Conservation (phyloP, 139 green algal genomes). For the Coccomyxa sp. region DNA sequence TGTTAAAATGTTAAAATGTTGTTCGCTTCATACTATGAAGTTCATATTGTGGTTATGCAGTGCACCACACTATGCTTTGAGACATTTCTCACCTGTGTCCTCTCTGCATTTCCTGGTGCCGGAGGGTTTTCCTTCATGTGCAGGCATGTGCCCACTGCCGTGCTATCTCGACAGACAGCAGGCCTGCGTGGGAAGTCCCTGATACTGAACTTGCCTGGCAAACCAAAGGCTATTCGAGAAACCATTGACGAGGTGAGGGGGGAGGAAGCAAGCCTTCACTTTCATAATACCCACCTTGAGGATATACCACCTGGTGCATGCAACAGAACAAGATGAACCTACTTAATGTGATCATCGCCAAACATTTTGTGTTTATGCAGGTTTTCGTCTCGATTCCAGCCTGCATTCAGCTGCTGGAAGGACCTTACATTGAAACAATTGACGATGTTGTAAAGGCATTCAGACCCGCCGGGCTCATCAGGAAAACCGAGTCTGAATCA, state of each 20-base stretch:
- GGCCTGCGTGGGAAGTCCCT: conserved; percentile 75
- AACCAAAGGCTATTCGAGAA: conserved; percentile 89
- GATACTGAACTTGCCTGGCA: conserved; percentile 89
- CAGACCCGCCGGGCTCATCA: conserved; percentile 41
- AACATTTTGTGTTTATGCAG: conserved; percentile 13
- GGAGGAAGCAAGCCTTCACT: not conserved
- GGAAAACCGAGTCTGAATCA: not conserved
- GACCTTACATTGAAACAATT: conserved; percentile 78
- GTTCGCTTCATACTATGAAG: not conserved
- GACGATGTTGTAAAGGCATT: conserved; percentile 76
- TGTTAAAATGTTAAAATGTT: not conserved
- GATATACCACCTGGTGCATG: not conserved
- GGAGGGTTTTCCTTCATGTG: not conserved
- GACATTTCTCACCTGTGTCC: too few species aligned
- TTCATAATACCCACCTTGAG: not conserved
- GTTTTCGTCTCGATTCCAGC: conserved; percentile 84
- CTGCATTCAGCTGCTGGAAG: conserved; percentile 79
- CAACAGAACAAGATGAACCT: not conserved
- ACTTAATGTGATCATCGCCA: not conserved
- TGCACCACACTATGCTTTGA: not conserved
- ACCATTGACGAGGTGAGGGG: conserved; percentile 78
- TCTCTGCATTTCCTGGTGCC: too few species aligned
- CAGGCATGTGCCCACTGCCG: conserved; percentile 81
- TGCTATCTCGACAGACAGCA: conserved; percentile 88
- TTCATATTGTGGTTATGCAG: not conserved